A percentile compares a stretch with the other conserved stretches of the same genome.
phyloP scores from a whole-genome alignment of 2,329 filamentous ascomycete species.

The Eutypella sp. region DNA sequence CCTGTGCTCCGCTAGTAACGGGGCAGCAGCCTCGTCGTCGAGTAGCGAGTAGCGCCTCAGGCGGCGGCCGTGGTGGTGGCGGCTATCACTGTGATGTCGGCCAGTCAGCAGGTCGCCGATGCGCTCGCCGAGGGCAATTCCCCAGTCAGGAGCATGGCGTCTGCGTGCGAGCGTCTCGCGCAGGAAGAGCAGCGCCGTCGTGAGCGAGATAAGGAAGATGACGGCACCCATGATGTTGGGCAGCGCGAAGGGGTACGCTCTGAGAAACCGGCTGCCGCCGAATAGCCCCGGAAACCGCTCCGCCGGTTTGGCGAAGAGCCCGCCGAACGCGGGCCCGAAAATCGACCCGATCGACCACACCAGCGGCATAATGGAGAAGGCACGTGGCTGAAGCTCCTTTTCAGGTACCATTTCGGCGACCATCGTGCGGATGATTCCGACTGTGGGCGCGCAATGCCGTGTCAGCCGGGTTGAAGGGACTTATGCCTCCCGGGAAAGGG shows the following conservation, averaged over 20 bases:
- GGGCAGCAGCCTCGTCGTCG: slow-evolving; percentile 52
- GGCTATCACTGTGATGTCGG: slow-evolving; percentile 14
- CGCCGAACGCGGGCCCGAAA: slow-evolving; percentile 83
- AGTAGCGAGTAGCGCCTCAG: slow-evolving; percentile 44
- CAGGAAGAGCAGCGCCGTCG: slow-evolving; percentile 72
- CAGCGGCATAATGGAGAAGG: slow-evolving; percentile 90
- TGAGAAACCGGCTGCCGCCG: slow-evolving; percentile 61
- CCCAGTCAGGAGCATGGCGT: slow-evolving; percentile 66
- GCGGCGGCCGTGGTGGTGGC: slow-evolving; percentile 20
- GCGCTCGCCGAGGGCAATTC: slow-evolving; percentile 65
- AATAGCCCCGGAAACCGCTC: slow-evolving; percentile 70
- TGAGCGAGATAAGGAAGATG: slow-evolving; percentile 74
- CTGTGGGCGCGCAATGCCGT: slow-evolving; percentile 33
- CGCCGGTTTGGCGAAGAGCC: slow-evolving; percentile 76
- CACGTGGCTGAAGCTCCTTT: slow-evolving; percentile 77
- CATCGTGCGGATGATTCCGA: slow-evolving; percentile 88
- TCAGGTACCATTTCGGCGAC: slow-evolving; percentile 90
- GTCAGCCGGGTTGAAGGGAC: too few relatives aligned
- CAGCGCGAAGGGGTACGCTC: slow-evolving; percentile 73
- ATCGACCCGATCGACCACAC: slow-evolving; percentile 84
- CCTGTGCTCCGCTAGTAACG: slow-evolving; percentile 40
- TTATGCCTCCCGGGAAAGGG: too few relatives aligned
- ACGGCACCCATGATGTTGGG: slow-evolving; percentile 75
- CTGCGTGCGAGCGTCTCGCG: slow-evolving; percentile 78
- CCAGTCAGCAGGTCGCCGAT: slow-evolving; percentile 41